These are phyloP conservation scores for Lavandula angustifolia DNA, from an alignment of 257 asterid genomes.

Conservation along the genomic window DNA sequence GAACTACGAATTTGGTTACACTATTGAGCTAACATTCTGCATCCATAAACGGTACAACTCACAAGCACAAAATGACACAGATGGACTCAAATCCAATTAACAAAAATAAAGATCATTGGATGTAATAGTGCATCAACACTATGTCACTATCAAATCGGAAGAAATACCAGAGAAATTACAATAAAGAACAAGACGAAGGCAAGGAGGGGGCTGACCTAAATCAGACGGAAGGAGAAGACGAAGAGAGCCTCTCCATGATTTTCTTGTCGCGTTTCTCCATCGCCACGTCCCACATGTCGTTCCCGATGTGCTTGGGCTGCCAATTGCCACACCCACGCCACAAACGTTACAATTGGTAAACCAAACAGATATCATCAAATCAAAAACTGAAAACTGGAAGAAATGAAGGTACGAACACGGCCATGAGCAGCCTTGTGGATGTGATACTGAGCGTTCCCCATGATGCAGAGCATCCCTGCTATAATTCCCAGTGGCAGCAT, in stretches of 20 bases:
- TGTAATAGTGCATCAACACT: not conserved
- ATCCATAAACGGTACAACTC: not conserved
- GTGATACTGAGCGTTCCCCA: slow-evolving; percentile 87
- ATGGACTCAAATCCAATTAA: no score
- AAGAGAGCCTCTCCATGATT: slow-evolving; percentile 62
- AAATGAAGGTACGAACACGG: slow-evolving; percentile 51
- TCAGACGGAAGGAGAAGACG: slow-evolving; percentile 49
- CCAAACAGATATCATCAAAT: slow-evolving; percentile 1
- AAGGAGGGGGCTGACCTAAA: slow-evolving; percentile 15
- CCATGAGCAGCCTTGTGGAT: slow-evolving; percentile 94
- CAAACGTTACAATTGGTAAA: not conserved
- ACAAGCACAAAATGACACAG: not conserved
- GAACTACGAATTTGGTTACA: not conserved
- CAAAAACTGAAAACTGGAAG: not conserved
- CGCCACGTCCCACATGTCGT: slow-evolving; percentile 79
- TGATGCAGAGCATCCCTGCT: slow-evolving; percentile 89
- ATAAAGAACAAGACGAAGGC: not conserved
- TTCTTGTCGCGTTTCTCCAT: slow-evolving; percentile 94
- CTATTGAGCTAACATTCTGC: not conserved
- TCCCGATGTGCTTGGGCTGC: slow-evolving; percentile 96
- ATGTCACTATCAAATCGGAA: not conserved
- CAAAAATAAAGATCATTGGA: not conserved
- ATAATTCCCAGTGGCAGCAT: slow-evolving; percentile 82
- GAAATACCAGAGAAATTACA: slow-evolving; percentile 19
- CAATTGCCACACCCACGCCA: not conserved